These are phyloP conservation scores for Pythium brassicae DNA, from an alignment of 352 stramenopile genomes.

Conservation along the genomic window DNA sequence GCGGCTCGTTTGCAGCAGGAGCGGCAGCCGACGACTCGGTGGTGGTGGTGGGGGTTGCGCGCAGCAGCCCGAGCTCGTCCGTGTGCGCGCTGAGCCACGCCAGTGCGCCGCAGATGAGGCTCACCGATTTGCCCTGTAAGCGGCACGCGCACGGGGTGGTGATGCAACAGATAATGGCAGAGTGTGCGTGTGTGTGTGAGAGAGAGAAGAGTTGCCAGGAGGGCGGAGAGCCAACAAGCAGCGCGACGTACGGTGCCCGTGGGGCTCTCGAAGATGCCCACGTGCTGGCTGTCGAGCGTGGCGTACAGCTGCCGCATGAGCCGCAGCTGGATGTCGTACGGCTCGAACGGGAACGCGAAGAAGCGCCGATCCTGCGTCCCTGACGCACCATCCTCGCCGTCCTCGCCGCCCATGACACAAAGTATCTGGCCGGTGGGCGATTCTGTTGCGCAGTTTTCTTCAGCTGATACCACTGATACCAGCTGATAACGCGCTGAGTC, in stretches of 20 bases:
- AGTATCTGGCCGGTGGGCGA: too few species aligned
- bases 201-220: background rate
- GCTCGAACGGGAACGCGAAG: conserved; percentile 88
- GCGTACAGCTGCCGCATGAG: conserved; percentile 86
- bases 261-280: conserved; percentile 91
- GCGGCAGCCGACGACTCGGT: background rate
- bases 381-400: background rate
- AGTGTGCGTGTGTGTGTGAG: too few species aligned
- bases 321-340: conserved; percentile 87
- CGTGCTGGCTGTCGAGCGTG: conserved; percentile 74
- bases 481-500: too few species aligned
- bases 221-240: background rate
- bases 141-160: background rate
- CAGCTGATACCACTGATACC: too few species aligned
- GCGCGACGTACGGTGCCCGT: conserved; percentile 69
- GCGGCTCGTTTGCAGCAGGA: background rate
- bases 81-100: conserved; percentile 80
- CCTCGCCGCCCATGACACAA: too few species aligned
- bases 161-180: too few species aligned
- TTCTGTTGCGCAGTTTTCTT: too few species aligned
- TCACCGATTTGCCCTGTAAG: conserved; percentile 87
- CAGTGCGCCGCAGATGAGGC: conserved; percentile 85
- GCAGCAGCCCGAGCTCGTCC: conserved; percentile 64
- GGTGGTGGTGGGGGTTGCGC: too few species aligned
- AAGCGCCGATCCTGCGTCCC: conserved; percentile 40